These are phyloP conservation scores for Pseudocercospora pini-densiflorae DNA, from an alignment of 2,329 filamentous ascomycete genomes.

Conservation along the genomic window DNA sequence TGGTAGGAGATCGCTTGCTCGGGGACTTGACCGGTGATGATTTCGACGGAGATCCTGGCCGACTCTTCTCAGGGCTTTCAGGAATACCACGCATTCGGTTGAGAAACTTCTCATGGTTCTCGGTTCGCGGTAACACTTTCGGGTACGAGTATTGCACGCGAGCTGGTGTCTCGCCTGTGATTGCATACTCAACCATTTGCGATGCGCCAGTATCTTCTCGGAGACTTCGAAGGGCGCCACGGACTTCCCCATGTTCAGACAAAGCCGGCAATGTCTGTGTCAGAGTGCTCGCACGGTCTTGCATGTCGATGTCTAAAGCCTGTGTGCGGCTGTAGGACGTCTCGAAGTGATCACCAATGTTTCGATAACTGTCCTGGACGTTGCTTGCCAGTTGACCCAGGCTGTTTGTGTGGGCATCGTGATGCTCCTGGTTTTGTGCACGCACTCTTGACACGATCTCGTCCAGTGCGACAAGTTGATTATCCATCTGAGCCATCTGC, in stretches of 20 bases:
- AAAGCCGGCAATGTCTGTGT: conserved; percentile 67
- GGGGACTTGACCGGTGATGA: conserved; percentile 37
- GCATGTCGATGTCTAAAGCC: conserved; percentile 70
- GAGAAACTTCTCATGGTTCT: conserved; percentile 62
- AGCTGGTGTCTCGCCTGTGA: conserved; percentile 85
- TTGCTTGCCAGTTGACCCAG: conserved; percentile 68
- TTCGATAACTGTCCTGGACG: conserved; percentile 74
- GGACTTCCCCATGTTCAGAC: conserved; percentile 58
- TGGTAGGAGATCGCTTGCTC: conserved; percentile 40
- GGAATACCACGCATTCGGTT: conserved; percentile 54
- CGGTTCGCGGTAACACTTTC: conserved; percentile 76
- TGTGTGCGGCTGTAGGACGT: conserved; percentile 70
- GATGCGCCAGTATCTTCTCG: conserved; percentile 69
- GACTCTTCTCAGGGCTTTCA: conserved; percentile 19
- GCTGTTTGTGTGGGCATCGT: conserved; percentile 69
- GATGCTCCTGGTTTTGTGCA: conserved; percentile 77
- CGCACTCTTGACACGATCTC: conserved; percentile 85
- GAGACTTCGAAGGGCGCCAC: conserved; percentile 72
- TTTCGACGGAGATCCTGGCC: conserved; percentile 12
- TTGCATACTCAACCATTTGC: conserved; percentile 75
- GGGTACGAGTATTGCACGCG: conserved; percentile 83
- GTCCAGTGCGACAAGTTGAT: conserved; percentile 88
- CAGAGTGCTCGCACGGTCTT: conserved; percentile 62
- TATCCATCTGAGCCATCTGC: conserved; percentile 83
- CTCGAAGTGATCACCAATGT: conserved; percentile 71